Evolutionary conservation across 257 asterid species (phyloP), one percentile per base, ranked within the genome.

Genomic region (Nicotiana sylvestris): DNA sequence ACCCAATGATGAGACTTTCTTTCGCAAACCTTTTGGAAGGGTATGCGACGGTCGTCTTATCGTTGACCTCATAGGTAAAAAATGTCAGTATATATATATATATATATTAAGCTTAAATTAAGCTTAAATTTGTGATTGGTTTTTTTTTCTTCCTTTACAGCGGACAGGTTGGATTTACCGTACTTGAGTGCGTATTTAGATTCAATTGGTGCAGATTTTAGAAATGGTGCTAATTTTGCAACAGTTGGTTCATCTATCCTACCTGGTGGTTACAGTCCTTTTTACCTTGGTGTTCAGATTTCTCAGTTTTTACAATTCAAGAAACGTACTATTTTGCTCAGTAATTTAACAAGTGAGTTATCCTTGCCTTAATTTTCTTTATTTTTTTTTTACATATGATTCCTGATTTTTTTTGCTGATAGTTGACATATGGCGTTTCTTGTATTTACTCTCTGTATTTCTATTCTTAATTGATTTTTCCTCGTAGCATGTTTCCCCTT

Each of bases 301-400:
- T 82, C 83, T 51, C 92, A 87, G 80, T 89, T 89, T 60, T 21
- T 87, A 57, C 87, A 86, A 83, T 89, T 89, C 83, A 89, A 89
- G 81, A 82, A 84, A 51, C 83, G 87, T 74, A 21, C 21, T 21
- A 43, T 65, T 6, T 70, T 68, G 18, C 86, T 83, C 62, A 53
- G 17, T 66, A 25, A 85, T 53, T 27, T 35, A 43, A 57, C 77
- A 25, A 67, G 53, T 85, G 79, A 84, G 86, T 62, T 72, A 21
- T 21, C 21, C 78, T 69, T 43, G 11, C 3, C 35, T 12, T 72
- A 17, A n/a, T 30, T 60, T 55, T 13, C 1, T 6, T 81, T 15
- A 30, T 4, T 10, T 6, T 25, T 25, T 65, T 11, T 8, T 81
- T 76, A 51, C 70, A 76, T 12, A 25, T 39, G 21, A 21, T 21